Percentiles rank a stretch among this genome's conserved stretches.
Evolutionary conservation across 1,284 basidiomycete genomes (phyloP).

Genomic region (Cryptococcus jaspeensis): DNA sequence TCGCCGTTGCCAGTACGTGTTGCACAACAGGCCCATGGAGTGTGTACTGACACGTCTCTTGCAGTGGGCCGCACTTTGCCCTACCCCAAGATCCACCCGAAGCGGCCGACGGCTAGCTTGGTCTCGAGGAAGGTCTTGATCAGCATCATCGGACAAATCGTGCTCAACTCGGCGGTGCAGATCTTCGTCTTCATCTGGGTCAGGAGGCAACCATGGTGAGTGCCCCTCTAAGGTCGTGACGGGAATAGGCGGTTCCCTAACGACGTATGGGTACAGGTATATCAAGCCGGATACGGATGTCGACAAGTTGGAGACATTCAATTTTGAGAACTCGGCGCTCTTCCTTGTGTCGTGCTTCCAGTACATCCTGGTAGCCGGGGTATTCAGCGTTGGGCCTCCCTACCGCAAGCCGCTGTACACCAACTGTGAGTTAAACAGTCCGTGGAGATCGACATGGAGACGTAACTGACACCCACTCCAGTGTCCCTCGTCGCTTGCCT

Average conservation of each 20-base stretch:
- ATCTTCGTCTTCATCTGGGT: conserved; percentile 89
- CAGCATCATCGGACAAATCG: conserved; percentile 89
- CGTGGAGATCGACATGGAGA: too few relatives aligned
- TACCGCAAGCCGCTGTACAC: conserved; percentile 94
- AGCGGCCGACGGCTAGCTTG: conserved; percentile 91
- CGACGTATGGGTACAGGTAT: conserved; percentile 46
- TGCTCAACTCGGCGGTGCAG: conserved; percentile 82
- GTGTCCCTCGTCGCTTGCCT: conserved; percentile 77
- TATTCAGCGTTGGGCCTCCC: conserved; percentile 96
- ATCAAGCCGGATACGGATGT: conserved; percentile 62
- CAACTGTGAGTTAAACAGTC: conserved; percentile 66
- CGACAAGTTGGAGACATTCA: conserved; percentile 80
- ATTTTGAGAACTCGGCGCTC: conserved; percentile 89
- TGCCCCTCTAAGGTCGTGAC: not conserved
- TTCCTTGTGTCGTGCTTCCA: conserved; percentile 98
- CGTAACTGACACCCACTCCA: conserved; percentile 36
- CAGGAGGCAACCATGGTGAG: conserved; percentile 75
- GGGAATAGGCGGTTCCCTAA: not conserved
- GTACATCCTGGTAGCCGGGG: conserved; percentile 93
- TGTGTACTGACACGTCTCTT: conserved; percentile 5
- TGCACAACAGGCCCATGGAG: not conserved
- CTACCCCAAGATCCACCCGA: conserved; percentile 79
- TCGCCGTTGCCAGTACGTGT: conserved; percentile 85
- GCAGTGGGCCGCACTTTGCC: conserved; percentile 92
- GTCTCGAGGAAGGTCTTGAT: conserved; percentile 94